Evolutionary conservation across 768 basidiomycete species (phyloP), one percentile per base, ranked within the genome.

Genomic region (Polyporus arcularius): DNA sequence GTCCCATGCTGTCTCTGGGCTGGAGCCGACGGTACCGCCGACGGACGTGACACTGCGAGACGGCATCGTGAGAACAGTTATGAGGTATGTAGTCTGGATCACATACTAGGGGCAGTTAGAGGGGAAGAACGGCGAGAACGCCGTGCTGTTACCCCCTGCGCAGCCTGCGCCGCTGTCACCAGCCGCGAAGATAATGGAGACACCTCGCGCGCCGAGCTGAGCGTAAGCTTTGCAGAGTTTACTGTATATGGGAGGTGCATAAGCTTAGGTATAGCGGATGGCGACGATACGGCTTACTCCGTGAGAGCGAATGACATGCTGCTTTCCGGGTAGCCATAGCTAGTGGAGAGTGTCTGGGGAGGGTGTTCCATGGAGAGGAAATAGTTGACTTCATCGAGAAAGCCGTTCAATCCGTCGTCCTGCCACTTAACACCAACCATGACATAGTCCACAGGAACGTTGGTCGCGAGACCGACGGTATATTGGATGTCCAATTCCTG

Each of bases 241-340:
- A 55, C 72, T 75, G 51, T 39, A 14, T 84, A 74, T 16, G 86
- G 10, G 26, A 26, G 21, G 21, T 26, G 21, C 21, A 26, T 21
- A 5, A 42, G 49, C 21, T 32, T 18, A 15, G n/a, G 2, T 45
- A 18, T 11, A 14, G 21, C 5, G 16, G 18, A 15, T 0, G 43
- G 10, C 15, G 18, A 5, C 1, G 4, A 53, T 1, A 5, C 26
- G 15, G 42, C 79, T 49, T 82, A 84, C 30, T 42, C 65, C 4
- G 87, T 85, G 58, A 81, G 85, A 38, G 71, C 74, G 58, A 70
- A 58, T 12, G 88, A 85, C 26, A 90, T 83, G 81, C 85, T 83
- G 66, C 85, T 85, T 58, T 92, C 90, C 60, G 84, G 79, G 50
- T 89, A 86, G 9, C 81, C 86, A 67, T 91, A 92, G 65, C 87